Conservation (phyloP, 176 grass and related monocot species). For the Aegilops umbellulata region DNA sequence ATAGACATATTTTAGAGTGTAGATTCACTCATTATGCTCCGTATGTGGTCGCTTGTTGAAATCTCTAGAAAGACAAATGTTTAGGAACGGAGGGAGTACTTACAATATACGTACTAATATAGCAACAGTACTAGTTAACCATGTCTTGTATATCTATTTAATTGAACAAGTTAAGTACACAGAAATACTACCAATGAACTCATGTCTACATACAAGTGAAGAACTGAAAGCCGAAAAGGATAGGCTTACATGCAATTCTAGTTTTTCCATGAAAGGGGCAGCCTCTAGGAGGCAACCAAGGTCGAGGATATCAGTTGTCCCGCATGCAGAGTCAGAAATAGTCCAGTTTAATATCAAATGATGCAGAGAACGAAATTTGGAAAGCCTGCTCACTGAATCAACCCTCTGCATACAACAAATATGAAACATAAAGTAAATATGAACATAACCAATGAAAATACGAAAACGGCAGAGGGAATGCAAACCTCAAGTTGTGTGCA, state of each 20-base stretch:
- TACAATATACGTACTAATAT: background rate
- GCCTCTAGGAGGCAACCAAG: background rate
- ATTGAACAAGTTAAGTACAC: background rate
- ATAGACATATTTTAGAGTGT: too few species aligned
- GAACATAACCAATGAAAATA: background rate
- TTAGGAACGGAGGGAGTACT: too few species aligned
- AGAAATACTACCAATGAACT: background rate
- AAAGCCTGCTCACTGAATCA: background rate
- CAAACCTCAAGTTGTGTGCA: background rate
- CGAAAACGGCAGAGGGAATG: background rate
- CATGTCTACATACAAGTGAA: background rate
- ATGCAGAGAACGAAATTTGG: background rate
- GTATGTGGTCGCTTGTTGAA: too few species aligned
- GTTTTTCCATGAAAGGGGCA: constrained; percentile 3
- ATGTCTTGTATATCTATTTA: background rate
- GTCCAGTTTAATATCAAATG: background rate
- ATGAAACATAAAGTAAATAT: background rate
- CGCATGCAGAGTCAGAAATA: background rate
- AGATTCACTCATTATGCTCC: too few species aligned
- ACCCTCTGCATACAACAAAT: background rate
- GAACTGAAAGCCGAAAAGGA: background rate
- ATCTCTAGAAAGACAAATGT: too few species aligned
- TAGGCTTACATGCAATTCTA: constrained; percentile 4
- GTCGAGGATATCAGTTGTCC: background rate
- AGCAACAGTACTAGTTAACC: background rate